phyloP scores from a whole-genome alignment of 2,329 filamentous ascomycete genomes.

The Epichloe scottii region DNA sequence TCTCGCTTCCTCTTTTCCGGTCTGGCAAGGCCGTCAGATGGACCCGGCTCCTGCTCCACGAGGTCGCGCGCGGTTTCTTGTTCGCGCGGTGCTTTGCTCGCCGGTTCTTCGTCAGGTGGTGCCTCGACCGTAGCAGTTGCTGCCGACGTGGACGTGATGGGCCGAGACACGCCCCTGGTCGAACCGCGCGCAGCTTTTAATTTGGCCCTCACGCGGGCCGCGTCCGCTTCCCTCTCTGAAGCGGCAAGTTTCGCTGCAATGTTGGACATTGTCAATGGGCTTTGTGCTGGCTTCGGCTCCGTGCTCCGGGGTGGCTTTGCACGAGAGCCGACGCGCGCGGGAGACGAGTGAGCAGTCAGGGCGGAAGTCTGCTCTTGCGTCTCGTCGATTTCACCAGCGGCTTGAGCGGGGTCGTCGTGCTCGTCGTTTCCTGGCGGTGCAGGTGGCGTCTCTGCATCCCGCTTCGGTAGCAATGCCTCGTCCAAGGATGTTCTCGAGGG shows the following conservation, averaged over 20 bases:
- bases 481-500: constrained; percentile 21
- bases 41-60: constrained; percentile 12
- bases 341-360: background rate
- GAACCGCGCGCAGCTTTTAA: constrained; percentile 38
- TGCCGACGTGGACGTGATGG: constrained; percentile 9
- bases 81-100: background rate
- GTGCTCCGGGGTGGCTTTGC: background rate
- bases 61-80: constrained; percentile 16
- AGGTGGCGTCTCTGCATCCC: constrained; percentile 8
- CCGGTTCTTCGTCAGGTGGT: constrained; percentile 9
- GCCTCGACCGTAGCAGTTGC: background rate
- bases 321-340: background rate
- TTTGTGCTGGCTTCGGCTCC: constrained; percentile 29
- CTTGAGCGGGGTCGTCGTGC: constrained; percentile 1
- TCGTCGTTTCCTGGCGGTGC: background rate
- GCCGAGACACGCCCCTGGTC: constrained; percentile 19
- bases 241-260: constrained; percentile 53
- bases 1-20: constrained; percentile 37
- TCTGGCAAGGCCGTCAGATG: constrained; percentile 7
- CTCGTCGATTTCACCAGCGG: background rate
- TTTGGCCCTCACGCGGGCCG: constrained; percentile 49
- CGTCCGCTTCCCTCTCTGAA: constrained; percentile 50
- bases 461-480: constrained; percentile 19
- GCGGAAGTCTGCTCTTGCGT: background rate
- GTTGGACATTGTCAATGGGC: constrained; percentile 46